Base-by-base conservation (phyloP, 2,329 filamentous ascomycete species). In the Bretziella fagacearum region DNA sequence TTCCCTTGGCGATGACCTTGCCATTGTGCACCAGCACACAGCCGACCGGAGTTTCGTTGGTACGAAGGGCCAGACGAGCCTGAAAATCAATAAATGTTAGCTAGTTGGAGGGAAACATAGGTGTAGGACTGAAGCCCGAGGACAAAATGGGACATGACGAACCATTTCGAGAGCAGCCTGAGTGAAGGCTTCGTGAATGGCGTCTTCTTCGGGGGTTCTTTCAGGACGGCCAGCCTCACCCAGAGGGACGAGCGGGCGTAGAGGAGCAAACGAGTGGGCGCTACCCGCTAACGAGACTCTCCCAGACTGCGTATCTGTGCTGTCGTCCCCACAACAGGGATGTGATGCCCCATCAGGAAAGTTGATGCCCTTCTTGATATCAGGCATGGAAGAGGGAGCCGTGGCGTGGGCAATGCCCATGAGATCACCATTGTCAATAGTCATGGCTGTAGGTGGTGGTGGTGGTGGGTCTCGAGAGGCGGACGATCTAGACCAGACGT, bases 21-120 rank as follows among this genome's bases (percentile, higher is more conserved):
- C 77, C 79, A 23, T 84, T 64, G 59, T 86, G 74, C 18, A 96
- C 87, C 46, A 98, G 78, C 26, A 98, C 86, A 62, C 91, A 98
- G 42, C 91, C 93, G 17, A 98, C 91, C 1, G 91, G 91, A 1
- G 93, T 96, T 65, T 98, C 91, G 55, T 93, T 87, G 52, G 76
- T 83, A 55, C 68, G 67, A 42, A 98, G 74, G 18, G 93, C 91
- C 54, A 85, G 74, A 57, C 89, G 80, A 50, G 86, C 91, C 84
- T 93, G 48, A 22, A 5, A 20, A 6, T 10, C 8, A 39, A 7
- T 22, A 18, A 39, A 39, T 36, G 37, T 47, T 45, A 45, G 53
- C 59, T 55, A 22, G 15, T 22, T 60, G 56, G 40, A 32, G 13
- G 22, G 17, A 41, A 23, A 36, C 17, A 47, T 1, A 46, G 44